Percentiles rank a stretch among this genome's conserved stretches.
These are phyloP conservation scores for Gnomoniopsis smithogilvyi DNA, from an alignment of 2,329 filamentous ascomycete genomes.

Conservation along the genomic window DNA sequence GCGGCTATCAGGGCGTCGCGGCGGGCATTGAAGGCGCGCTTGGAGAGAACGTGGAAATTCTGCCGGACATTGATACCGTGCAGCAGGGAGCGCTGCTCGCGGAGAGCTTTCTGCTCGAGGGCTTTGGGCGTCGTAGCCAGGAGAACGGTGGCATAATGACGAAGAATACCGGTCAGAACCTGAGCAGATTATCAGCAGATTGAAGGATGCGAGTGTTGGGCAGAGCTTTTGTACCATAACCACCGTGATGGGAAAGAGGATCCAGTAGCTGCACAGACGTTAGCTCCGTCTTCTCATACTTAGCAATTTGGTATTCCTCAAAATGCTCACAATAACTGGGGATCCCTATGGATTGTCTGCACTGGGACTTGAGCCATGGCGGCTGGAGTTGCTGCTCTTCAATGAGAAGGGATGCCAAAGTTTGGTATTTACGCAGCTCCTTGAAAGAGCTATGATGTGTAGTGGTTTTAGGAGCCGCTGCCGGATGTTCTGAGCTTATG, in stretches of 20 bases:
- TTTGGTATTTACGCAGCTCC: background rate
- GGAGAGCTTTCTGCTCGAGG: constrained; percentile 69
- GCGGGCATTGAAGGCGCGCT: constrained; percentile 71
- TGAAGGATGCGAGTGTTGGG: background rate
- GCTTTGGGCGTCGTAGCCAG: constrained; percentile 84
- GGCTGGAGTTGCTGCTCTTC: constrained; percentile 9
- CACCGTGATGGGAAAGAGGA: constrained; percentile 92
- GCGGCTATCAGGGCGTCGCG: constrained; percentile 77
- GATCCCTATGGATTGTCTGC: constrained; percentile 98
- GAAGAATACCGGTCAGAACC: constrained; percentile 91
- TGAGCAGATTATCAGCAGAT: constrained; percentile 28
- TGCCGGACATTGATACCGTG: constrained; percentile 80
- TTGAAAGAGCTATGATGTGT: background rate
- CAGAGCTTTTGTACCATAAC: constrained; percentile 70
- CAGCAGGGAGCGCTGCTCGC: constrained; percentile 81
- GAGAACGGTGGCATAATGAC: constrained; percentile 93
- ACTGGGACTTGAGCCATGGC: constrained; percentile 79
- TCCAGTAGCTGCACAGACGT: constrained; percentile 78
- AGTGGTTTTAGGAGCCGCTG: background rate
- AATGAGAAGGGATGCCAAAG: background rate
- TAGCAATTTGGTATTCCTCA: background rate
- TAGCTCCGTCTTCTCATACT: constrained; percentile 15
- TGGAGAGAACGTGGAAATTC: constrained; percentile 78
- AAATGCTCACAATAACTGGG: constrained; percentile 81
- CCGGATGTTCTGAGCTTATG: background rate